Evolutionary conservation across 2,329 filamentous ascomycete genomes (phyloP), one percentile per base, ranked within the genome.

Genomic region (Phaeophleospora eucalypticola): DNA sequence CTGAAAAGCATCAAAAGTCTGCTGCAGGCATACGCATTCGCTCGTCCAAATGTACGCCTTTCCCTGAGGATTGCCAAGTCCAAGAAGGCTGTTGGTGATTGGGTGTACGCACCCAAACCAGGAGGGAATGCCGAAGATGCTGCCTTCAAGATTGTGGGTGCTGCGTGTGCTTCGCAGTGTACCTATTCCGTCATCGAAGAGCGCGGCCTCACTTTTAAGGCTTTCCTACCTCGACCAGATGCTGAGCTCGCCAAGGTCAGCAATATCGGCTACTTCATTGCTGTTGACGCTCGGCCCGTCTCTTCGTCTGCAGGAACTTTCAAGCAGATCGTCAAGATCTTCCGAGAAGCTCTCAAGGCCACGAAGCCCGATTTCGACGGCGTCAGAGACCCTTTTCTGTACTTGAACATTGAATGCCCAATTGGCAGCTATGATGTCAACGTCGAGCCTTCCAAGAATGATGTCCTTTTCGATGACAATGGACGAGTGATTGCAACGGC

Each of bases 391-490:
- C 75, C 77, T 0, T 89, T 89, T 59, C 65, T 89, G 34, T 74
- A 74, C 34, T 65, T 90, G 32, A 77, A 81, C 46, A 80, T 90
- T 21, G 63, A 63, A 12, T 89, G 84, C 58, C 76, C 80, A 0
- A 61, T 69, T 1, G 74, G 75, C 20, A 82, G 73, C 48, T 90
- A 90, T 58, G 86, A 90, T 65, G 72, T 76, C 1, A 90, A 89
- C 54, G 66, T 89, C 4, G 81, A 88, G 49, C 79, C 85, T 3
- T 72, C 80, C 3, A 90, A 90, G 61, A 81, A 87, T 46, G 80
- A 88, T 57, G 75, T 90, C 2, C 59, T 88, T 1, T 89, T 90
- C 58, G 71, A 70, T 3, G 71, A 87, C 41, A 77, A 82, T 2
- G 58, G 64, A 3, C 16, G 59, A 0, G 57, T 84, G 2, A 29